Evolutionary conservation across 208 protist species (phyloP).

Genomic region (Zelonia costaricensis): DNA sequence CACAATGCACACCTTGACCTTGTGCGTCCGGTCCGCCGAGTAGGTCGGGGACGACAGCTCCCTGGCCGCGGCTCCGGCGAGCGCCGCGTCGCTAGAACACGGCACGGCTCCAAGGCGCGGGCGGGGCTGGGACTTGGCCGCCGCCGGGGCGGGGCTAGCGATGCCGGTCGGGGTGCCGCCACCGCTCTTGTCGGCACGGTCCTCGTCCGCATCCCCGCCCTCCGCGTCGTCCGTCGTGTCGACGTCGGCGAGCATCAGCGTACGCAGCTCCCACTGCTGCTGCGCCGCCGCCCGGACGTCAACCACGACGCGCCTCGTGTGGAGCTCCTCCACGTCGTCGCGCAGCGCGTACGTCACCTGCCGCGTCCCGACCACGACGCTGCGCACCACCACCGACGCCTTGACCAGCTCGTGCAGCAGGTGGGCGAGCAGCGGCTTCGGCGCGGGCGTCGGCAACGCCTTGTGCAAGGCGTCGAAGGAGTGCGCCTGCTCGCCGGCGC

Average conservation of each 20-base stretch:
- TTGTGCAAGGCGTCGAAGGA: slow-evolving; percentile 51
- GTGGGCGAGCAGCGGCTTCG: slow-evolving; percentile 48
- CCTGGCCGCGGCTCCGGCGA: too few relatives aligned
- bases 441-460: slow-evolving; percentile 38
- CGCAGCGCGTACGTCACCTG: slow-evolving; percentile 46
- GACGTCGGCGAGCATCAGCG: slow-evolving; percentile 17
- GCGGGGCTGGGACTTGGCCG: too few relatives aligned
- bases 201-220: neutral
- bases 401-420: slow-evolving; percentile 58
- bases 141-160: too few relatives aligned
- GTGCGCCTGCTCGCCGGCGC: slow-evolving; percentile 12
- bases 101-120: too few relatives aligned
- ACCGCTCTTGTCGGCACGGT: neutral
- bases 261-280: slow-evolving; percentile 25
- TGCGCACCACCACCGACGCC: slow-evolving; percentile 49
- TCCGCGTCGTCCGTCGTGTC: slow-evolving; percentile 9
- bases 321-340: slow-evolving; percentile 30
- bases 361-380: slow-evolving; percentile 17
- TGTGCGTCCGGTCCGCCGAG: slow-evolving; percentile 31
- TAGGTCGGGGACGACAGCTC: slow-evolving; percentile 5
- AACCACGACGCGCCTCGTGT: slow-evolving; percentile 41
- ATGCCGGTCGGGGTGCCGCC: neutral
- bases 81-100: too few relatives aligned
- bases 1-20: slow-evolving; percentile 59
- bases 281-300: slow-evolving; percentile 41